phyloP scores from a whole-genome alignment of 306 rosid genomes.

The Spatholobus suberectus region DNA sequence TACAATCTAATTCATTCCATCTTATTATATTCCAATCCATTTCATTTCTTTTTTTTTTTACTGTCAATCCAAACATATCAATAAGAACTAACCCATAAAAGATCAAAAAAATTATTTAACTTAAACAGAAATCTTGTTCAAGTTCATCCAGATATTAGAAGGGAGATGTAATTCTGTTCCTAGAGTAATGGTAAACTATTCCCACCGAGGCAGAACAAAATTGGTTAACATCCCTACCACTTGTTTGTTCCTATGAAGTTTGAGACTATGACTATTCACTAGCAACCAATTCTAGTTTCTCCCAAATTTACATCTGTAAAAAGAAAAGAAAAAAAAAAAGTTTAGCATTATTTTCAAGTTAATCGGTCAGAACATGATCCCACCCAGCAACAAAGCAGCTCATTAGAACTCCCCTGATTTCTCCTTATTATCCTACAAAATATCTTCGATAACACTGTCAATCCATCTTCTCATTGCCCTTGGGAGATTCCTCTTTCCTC shows the following conservation, averaged over 20 bases:
- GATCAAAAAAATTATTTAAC: background rate
- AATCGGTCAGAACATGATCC: background rate
- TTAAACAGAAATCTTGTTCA: constrained; percentile 26
- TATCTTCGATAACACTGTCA: constrained; percentile 28
- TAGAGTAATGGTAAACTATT: constrained; percentile 18
- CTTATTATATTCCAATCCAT: background rate
- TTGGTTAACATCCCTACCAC: constrained; percentile 17
- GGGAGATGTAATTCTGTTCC: constrained; percentile 7
- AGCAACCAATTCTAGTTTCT: constrained; percentile 38
- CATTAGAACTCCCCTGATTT: background rate
- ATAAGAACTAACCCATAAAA: background rate
- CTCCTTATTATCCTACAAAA: constrained; percentile 30
- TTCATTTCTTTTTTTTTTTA: background rate
- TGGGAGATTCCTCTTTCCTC: constrained; percentile 19
- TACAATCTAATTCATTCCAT: background rate
- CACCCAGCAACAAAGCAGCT: constrained; percentile 36
- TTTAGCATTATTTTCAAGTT: constrained; percentile 30
- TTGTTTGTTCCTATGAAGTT: constrained; percentile 25
- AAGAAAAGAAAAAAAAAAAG: background rate
- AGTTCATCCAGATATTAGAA: constrained; percentile 16
- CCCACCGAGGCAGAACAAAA: constrained; percentile 24
- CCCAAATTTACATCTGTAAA: constrained; percentile 27
- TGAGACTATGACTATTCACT: background rate
- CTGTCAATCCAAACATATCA: background rate
- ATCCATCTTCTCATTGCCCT: constrained; percentile 29